phyloP scores from a whole-genome alignment of 2,329 filamentous ascomycete genomes.

The Colletotrichum godetiae region DNA sequence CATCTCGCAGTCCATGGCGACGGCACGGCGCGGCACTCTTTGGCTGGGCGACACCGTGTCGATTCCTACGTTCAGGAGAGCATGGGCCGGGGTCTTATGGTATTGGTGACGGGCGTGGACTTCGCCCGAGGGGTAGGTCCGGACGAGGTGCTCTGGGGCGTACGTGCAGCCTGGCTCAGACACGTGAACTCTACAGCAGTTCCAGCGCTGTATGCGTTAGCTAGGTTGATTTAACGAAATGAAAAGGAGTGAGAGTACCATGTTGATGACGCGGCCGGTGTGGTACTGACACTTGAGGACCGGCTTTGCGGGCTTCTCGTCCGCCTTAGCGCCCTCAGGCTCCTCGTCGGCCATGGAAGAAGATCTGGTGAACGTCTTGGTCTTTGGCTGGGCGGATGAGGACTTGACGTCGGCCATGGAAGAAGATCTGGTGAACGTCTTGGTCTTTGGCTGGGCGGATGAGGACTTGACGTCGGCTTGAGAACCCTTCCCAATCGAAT shows the following conservation, averaged over 20 bases:
- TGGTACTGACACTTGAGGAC: conserved; percentile 43
- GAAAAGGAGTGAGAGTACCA: conserved; percentile 34
- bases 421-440: neutral
- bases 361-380: neutral
- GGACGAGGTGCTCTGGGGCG: conserved; percentile 40
- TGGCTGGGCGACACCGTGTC: neutral
- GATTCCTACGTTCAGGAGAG: neutral
- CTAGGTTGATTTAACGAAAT: neutral
- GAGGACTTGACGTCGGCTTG: neutral
- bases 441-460: conserved; percentile 4
- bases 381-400: conserved; percentile 4
- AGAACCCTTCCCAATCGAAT: neutral
- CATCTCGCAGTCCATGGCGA: conserved; percentile 69
- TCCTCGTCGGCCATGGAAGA: conserved; percentile 1
- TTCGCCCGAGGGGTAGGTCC: conserved; percentile 39
- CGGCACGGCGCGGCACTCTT: conserved; percentile 37
- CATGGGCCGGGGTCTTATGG: conserved; percentile 11
- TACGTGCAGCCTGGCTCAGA: conserved; percentile 41
- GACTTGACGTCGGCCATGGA: neutral
- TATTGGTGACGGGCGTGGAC: conserved; percentile 35
- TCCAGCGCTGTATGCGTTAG: conserved; percentile 41
- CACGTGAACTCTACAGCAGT: conserved; percentile 43
- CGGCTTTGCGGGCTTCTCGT: conserved; percentile 18
- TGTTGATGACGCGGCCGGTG: conserved; percentile 42
- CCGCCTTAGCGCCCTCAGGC: conserved; percentile 1